These are phyloP conservation scores for Leccinum uliginosum DNA, from an alignment of 768 basidiomycete species.

Conservation along the genomic window DNA sequence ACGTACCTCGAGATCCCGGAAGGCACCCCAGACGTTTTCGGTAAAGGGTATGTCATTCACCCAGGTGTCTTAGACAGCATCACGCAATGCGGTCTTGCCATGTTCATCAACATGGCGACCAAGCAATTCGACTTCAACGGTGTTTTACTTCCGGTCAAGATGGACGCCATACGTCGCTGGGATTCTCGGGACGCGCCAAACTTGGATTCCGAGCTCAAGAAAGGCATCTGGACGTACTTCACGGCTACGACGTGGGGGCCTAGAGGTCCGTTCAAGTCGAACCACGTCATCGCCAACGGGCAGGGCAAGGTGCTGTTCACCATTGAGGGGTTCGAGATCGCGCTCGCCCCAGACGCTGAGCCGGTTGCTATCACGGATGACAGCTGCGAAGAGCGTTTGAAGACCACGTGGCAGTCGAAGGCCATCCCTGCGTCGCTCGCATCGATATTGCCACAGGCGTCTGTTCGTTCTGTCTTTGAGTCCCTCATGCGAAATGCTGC, in stretches of 20 bases:
- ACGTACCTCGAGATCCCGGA: constrained; percentile 21
- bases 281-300: constrained; percentile 28
- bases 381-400: constrained; percentile 29
- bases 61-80: constrained; percentile 33
- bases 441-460: background rate
- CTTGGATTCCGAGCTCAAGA: constrained; percentile 25
- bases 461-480: constrained; percentile 16
- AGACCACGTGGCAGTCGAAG: constrained; percentile 30
- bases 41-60: constrained; percentile 29
- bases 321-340: constrained; percentile 33
- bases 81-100: constrained; percentile 29
- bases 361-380: constrained; percentile 23
- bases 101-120: constrained; percentile 28
- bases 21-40: constrained; percentile 26
- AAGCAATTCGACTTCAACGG: constrained; percentile 31
- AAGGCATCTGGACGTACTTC: constrained; percentile 30
- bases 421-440: constrained; percentile 20
- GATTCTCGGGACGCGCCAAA: constrained; percentile 22
- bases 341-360: constrained; percentile 27
- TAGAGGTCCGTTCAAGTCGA: constrained; percentile 18
- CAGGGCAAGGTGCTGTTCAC: constrained; percentile 30
- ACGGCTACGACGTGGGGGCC: constrained; percentile 22
- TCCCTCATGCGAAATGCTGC: constrained; percentile 15
- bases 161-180: constrained; percentile 29
- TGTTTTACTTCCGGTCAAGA: constrained; percentile 30